Evolutionary conservation across 805 yeast species (phyloP).

Genomic region (Ogataea dorogensis): DNA sequence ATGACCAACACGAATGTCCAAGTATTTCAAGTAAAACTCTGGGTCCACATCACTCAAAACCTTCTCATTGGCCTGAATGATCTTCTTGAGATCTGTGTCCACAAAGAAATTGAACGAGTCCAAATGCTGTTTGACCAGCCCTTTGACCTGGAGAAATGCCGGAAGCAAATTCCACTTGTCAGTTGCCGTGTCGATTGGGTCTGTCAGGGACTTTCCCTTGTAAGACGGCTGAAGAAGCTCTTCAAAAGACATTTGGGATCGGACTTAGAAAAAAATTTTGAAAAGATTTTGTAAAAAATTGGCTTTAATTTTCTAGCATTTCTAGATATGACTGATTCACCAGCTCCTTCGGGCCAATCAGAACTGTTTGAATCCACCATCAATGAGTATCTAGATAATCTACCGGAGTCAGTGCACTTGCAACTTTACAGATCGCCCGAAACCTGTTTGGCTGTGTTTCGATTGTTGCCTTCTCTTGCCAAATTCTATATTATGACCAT

Average conservation of each 20-base stretch:
- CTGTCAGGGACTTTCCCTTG: conserved; percentile 83
- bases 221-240: conserved; percentile 78
- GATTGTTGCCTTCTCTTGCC: conserved; percentile 85
- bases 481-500: conserved; percentile 85
- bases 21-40: conserved; percentile 87
- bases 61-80: conserved; percentile 84
- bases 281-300: conserved; percentile 3
- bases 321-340: conserved; percentile 10
- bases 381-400: conserved; percentile 83
- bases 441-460: conserved; percentile 88
- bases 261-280: conserved; percentile 3
- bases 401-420: conserved; percentile 83
- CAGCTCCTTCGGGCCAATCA: conserved; percentile 11
- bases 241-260: conserved; percentile 8
- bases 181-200: conserved; percentile 84
- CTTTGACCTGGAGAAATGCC: conserved; percentile 93
- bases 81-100: conserved; percentile 88
- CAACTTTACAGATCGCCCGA: conserved; percentile 87
- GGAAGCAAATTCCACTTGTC: conserved; percentile 98
- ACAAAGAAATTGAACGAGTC: conserved; percentile 98
- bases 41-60: conserved; percentile 96
- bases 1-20: conserved; percentile 90
- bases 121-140: conserved; percentile 93
- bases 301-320: conserved; percentile 3
- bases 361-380: conserved; percentile 65